Evolutionary conservation across 2,329 filamentous ascomycete genomes (phyloP).

Genomic region (Dactylellina haptotyla): DNA sequence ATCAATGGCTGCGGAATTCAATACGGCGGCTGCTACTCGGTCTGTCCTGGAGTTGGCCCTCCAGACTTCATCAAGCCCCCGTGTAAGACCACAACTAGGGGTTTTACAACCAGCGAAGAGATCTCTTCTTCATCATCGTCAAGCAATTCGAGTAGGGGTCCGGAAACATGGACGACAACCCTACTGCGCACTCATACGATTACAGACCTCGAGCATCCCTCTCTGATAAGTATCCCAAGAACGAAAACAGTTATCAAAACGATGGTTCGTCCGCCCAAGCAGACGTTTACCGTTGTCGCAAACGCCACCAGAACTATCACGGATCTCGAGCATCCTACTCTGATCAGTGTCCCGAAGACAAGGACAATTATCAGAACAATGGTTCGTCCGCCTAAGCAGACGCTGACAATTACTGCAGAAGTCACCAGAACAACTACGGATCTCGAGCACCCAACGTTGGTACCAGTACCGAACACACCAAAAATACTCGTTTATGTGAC

Average conservation of each 20-base stretch:
- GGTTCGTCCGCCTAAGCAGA: no score
- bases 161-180: background rate
- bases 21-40: conserved; percentile 2
- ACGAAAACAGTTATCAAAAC: background rate
- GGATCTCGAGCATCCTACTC: no score
- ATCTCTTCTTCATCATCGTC: background rate
- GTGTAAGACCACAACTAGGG: background rate
- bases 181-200: background rate
- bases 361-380: no score
- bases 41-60: background rate
- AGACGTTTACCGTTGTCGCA: background rate
- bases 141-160: no score
- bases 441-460: background rate
- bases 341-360: no score
- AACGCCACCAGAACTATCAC: background rate
- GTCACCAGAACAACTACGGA: no score
- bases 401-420: no score
- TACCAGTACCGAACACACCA: background rate
- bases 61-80: background rate
- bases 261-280: background rate
- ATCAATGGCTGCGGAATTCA: background rate
- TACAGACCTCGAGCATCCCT: background rate
- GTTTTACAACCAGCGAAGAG: background rate
- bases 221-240: background rate
- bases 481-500: background rate